These are phyloP conservation scores for Microdochium nivale DNA, from an alignment of 2,329 filamentous ascomycete species.

Conservation along the genomic window DNA sequence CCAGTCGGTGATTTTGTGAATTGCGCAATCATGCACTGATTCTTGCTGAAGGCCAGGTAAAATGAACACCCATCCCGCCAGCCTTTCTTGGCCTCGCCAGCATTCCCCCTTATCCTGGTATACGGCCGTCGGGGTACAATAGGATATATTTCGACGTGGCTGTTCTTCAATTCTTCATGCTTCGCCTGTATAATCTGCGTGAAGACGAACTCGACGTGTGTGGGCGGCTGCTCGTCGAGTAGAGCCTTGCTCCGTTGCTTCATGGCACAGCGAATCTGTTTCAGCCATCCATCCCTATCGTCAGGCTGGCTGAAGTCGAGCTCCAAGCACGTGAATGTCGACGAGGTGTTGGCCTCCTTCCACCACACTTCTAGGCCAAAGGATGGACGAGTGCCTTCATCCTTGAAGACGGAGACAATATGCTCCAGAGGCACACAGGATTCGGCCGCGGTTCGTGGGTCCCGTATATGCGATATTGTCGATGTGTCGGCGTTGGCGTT, in stretches of 20 bases:
- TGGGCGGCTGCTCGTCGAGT: constrained; percentile 29
- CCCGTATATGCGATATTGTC: constrained; percentile 5
- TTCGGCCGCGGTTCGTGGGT: constrained; percentile 15
- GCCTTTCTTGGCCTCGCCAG: constrained; percentile 34
- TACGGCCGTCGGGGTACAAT: constrained; percentile 39
- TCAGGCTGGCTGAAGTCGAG: constrained; percentile 39
- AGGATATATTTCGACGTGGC: constrained; percentile 38
- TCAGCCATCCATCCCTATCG: constrained; percentile 41
- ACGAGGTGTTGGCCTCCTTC: constrained; percentile 33
- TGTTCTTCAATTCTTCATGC: constrained; percentile 27
- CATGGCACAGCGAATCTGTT: constrained; percentile 33
- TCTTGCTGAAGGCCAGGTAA: constrained; percentile 44
- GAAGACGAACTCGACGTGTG: constrained; percentile 38
- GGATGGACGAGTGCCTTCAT: constrained; percentile 38
- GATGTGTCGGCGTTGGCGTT: constrained; percentile 22
- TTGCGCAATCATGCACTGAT: constrained; percentile 43
- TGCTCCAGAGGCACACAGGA: constrained; percentile 39
- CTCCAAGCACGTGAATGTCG: constrained; percentile 37
- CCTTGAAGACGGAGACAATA: constrained; percentile 43
- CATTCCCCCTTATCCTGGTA: constrained; percentile 27
- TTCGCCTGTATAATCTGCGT: constrained; percentile 34
- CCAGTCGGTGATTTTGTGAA: constrained; percentile 36
- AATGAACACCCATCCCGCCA: constrained; percentile 41
- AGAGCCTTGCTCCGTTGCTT: constrained; percentile 14
- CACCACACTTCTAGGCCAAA: constrained; percentile 50